These are phyloP conservation scores for Irpex lacteus DNA, from an alignment of 1,284 basidiomycete genomes.

Conservation along the genomic window DNA sequence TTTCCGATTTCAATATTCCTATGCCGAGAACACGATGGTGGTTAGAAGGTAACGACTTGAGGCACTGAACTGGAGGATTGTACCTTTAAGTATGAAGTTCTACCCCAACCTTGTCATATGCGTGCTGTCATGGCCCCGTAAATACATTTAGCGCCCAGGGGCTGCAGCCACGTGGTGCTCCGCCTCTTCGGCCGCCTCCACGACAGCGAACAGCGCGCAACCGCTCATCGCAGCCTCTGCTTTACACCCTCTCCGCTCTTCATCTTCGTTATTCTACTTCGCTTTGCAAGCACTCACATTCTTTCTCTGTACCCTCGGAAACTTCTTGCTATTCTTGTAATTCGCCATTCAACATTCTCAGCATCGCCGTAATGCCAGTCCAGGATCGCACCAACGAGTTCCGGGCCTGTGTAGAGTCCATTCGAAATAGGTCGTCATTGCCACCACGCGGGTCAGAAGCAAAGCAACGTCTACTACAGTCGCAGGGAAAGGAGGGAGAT, in stretches of 20 bases:
- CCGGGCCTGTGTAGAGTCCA: constrained; percentile 79
- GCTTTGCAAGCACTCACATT: constrained; percentile 6
- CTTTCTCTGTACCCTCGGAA: constrained; percentile 17
- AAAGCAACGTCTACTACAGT: constrained; percentile 62
- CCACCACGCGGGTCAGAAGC: constrained; percentile 49
- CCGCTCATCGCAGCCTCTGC: neutral
- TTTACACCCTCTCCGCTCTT: neutral
- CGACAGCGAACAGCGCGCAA: neutral
- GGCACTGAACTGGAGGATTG: too few relatives aligned
- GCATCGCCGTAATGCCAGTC: constrained; percentile 52
- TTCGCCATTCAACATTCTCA: constrained; percentile 12
- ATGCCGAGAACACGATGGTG: neutral
- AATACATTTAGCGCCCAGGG: neutral
- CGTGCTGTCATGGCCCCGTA: too few relatives aligned
- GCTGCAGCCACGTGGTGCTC: neutral
- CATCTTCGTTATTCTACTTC: constrained; percentile 1
- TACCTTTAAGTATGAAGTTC: too few relatives aligned
- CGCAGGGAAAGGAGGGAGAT: constrained; percentile 41
- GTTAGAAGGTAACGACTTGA: neutral
- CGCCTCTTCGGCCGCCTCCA: neutral
- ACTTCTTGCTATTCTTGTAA: constrained; percentile 5
- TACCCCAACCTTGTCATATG: too few relatives aligned
- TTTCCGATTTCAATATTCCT: neutral
- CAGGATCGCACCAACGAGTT: constrained; percentile 87
- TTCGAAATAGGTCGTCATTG: constrained; percentile 68